Base-by-base conservation (phyloP, 192 early-diverging fungal species). In the Glomus cerebriforme region DNA sequence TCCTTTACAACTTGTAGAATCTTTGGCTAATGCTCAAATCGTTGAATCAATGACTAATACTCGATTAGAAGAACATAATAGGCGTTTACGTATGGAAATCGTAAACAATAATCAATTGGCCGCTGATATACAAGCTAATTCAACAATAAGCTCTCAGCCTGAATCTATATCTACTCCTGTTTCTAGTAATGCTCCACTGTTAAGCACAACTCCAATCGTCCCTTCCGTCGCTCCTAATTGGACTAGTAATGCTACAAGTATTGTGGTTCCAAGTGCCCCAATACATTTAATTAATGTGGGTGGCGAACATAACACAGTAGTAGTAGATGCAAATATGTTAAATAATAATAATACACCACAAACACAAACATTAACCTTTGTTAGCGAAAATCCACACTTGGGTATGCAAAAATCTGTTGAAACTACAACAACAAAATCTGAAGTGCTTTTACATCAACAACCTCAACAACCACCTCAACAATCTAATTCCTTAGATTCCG, bases 351-450 rank as follows among this genome's bases (percentile, higher is more conserved):
- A n/a, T 68, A 1, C 27, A 37, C 31, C 17, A 37, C 66, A 24
- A 29, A 34, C 31, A 37, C 66, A 34, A 24, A 68, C 66, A 22
- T 68, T 68, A 68, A 68, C 66, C 12, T 68, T 68, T 68, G 66
- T 68, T 19, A 27, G 32, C 66, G 66, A 68, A 68, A 34, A 68
- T 43, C 66, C 66, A 27, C 66, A 68, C n/a, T 68, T 68, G 66
- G 66, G 35, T 68, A 68, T 68, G 0, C 66, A 34, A 37, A 68
- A 68, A 68, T 68, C 66, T 19, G 15, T 37, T 68, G 66, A 68
- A 19, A 7, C 7, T 22, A 22, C 37, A n/a, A 22, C 9, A 10
- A 39, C 39, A 9, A 39, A 7, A 39, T 12, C 15, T 5, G 34
- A 24, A 68, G n/a, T 34, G 17, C 35, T 34, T 37, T 37, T 7